Percentiles rank a stretch among this genome's conserved stretches.
These are phyloP conservation scores for Phytophthora lateralis DNA, from an alignment of 352 stramenopile genomes.

Conservation along the genomic window DNA sequence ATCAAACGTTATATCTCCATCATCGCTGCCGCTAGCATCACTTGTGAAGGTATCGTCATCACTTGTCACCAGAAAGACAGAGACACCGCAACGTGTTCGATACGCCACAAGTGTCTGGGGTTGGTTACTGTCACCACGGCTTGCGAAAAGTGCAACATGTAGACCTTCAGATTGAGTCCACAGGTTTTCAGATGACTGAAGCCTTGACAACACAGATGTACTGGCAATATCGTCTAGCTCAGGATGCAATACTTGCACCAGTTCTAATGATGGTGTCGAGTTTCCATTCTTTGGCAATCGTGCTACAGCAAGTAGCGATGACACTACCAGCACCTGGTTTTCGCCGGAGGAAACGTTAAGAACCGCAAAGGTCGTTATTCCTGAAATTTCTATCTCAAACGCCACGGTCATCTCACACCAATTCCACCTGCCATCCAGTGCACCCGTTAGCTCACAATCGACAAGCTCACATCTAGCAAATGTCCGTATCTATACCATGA, in stretches of 20 bases:
- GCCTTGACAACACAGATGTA: conserved; percentile 8
- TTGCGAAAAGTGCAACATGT: conserved; percentile 12
- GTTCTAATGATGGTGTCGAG: conserved; percentile 6
- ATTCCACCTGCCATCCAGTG: conserved; percentile 40
- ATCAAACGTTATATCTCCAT: background rate
- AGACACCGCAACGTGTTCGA: conserved; percentile 14
- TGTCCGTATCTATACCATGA: conserved; percentile 29
- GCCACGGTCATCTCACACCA: conserved; percentile 37
- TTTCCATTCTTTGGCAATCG: background rate
- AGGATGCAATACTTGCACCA: conserved; percentile 9
- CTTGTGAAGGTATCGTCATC: background rate
- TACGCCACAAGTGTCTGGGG: conserved; percentile 13
- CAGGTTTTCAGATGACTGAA: background rate
- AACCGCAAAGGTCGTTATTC: conserved; percentile 31
- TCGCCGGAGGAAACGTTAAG: background rate
- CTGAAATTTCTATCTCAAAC: conserved; percentile 16
- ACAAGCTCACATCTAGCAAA: background rate
- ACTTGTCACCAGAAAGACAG: conserved; percentile 8
- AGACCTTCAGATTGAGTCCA: background rate
- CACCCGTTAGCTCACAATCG: background rate
- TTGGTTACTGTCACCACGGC: background rate
- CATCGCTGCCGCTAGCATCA: conserved; percentile 6
- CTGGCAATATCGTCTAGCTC: background rate
- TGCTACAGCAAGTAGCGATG: conserved; percentile 17
- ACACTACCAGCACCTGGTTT: background rate